phyloP scores from a whole-genome alignment of 495 filamentous ascomycete species.

The Platismatia glauca region DNA sequence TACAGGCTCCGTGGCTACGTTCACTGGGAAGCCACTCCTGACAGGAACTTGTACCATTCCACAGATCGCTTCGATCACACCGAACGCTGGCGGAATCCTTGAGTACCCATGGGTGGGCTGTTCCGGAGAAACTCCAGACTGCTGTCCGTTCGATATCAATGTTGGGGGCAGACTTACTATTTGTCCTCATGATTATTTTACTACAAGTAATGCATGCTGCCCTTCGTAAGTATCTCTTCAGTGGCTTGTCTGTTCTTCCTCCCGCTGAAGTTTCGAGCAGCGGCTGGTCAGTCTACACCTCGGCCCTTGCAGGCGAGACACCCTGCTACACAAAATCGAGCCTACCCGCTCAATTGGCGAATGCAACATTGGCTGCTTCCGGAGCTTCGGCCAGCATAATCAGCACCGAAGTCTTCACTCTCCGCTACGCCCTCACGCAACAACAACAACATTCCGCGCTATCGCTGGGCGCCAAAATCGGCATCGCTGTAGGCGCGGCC shows the following conservation, averaged over 20 bases:
- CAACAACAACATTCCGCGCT: neutral
- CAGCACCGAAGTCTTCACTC: constrained; percentile 22
- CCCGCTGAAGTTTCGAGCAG: constrained; percentile 7
- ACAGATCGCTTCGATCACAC: constrained; percentile 19
- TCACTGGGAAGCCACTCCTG: constrained; percentile 19
- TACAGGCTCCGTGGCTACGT: constrained; percentile 20
- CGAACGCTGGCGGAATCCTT: constrained; percentile 12
- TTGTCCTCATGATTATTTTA: constrained; percentile 25
- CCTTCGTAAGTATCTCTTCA: constrained; percentile 23
- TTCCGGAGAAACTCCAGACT: constrained; percentile 19
- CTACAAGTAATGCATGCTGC: constrained; percentile 24
- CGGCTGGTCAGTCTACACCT: constrained; percentile 25
- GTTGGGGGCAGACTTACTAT: constrained; percentile 20
- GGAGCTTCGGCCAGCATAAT: constrained; percentile 18
- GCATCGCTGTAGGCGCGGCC: constrained; percentile 20
- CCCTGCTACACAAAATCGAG: constrained; percentile 22
- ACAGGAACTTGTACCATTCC: constrained; percentile 24
- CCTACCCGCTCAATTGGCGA: constrained; percentile 14
- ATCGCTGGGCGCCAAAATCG: constrained; percentile 21
- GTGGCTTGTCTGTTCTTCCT: neutral
- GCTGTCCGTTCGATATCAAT: constrained; percentile 24
- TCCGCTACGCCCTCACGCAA: constrained; percentile 21
- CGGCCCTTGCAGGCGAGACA: constrained; percentile 21
- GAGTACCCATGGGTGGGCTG: constrained; percentile 26
- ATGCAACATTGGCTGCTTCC: constrained; percentile 1